Evolutionary conservation across 257 asterid genomes (phyloP), one percentile per base, ranked within the genome.

Genomic region (Solanum sparsipilum): DNA sequence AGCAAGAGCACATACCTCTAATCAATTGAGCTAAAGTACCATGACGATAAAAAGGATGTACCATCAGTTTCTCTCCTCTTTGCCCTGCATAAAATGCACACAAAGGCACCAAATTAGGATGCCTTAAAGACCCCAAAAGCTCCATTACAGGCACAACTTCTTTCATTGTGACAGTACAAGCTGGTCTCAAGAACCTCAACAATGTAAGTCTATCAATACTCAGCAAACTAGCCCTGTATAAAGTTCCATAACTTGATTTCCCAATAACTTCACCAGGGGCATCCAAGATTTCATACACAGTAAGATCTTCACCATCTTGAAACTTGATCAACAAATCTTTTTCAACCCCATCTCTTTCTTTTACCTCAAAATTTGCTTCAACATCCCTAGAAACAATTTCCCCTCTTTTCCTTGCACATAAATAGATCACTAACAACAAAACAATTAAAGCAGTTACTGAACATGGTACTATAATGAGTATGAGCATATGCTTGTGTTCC

Each of bases 181-280:
- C 92, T 86, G 99, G 99, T 92, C 98, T 94, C 90, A 95, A 91
- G 92, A 96, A 96, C 65, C 99, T 90, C 75, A 95, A 92, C 94
- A 95, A 89, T 25, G 95, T 89, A 38, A 93, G 86, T 7, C 94
- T 90, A 87, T 94, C 91, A n/a, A 91, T 90, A 87, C 89, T 86
- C 52, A 92, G 88, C 95, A 96, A 92, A 93, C 78, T 84, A 32
- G 98, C 98, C 89, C 91, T 93, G 78, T 96, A 96, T 89, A 96
- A 88, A 34, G 98, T 96, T 84, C 98, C 98, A 90, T 93, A 95
- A 85, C 93, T 90, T 13, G 98, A 96, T 90, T 96, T 96, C 34
- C 98, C 98, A 34, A 96, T 96, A 70, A 96, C 98, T 86, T 96
- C 98, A 48, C 98, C 98, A 12, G 98, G 98, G 65, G 98, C 98